Percentiles rank a stretch among this genome's conserved stretches.
Conservation (phyloP, 345 rosid species). For the Citrus hindsii region DNA sequence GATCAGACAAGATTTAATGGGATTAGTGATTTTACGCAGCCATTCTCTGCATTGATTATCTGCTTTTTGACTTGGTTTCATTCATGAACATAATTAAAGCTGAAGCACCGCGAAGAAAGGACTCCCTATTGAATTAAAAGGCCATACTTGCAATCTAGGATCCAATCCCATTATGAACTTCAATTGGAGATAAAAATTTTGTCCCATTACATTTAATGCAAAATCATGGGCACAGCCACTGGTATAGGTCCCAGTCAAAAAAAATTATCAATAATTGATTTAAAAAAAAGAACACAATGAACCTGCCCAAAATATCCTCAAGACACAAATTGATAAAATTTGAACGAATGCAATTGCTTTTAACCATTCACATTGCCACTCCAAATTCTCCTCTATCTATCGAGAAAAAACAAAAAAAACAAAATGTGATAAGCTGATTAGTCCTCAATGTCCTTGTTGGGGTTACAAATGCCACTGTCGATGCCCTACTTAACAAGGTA, state of each 20-base stretch:
- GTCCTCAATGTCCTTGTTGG: not conserved
- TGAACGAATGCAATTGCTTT: not conserved
- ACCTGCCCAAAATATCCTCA: not conserved
- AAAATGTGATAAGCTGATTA: not conserved
- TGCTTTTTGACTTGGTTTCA: not conserved
- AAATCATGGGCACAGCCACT: conserved; percentile 4
- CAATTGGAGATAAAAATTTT: conserved; percentile 21
- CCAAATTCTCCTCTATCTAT: not conserved
- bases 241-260: conserved; percentile 2
- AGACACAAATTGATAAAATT: not conserved
- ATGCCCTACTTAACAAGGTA: conserved; percentile 8
- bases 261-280: conserved; percentile 7
- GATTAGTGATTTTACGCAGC: not conserved
- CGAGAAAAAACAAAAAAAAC: not conserved
- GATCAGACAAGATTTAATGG: not conserved
- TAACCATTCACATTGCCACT: not conserved
- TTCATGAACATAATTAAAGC: not conserved
- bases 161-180: not conserved
- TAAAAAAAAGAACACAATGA: not conserved
- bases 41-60: not conserved
- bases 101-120: not conserved
- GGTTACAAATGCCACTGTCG: conserved; percentile 5
- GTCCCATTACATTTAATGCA: conserved; percentile 29
- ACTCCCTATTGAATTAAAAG: not conserved
- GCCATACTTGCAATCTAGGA: conserved; percentile 1